These are phyloP conservation scores for Huntiella bhutanensis DNA, from an alignment of 2,329 filamentous ascomycete species.

Conservation along the genomic window DNA sequence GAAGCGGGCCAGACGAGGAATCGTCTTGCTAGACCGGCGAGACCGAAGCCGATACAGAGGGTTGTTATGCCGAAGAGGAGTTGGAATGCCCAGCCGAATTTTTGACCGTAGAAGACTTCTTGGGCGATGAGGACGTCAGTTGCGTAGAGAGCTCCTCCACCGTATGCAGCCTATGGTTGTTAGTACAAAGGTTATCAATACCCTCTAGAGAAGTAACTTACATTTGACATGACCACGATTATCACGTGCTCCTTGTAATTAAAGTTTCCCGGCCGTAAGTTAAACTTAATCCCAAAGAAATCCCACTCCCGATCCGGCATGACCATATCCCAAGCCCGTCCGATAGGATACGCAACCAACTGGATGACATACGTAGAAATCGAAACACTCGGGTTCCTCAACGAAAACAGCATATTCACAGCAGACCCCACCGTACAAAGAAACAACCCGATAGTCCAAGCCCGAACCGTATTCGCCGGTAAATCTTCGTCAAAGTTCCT, in stretches of 20 bases:
- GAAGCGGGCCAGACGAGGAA: slow-evolving; percentile 42
- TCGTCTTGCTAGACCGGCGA: slow-evolving; percentile 38
- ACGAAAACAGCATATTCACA: slow-evolving; percentile 41
- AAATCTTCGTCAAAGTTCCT: slow-evolving; percentile 45
- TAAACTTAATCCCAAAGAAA: slow-evolving; percentile 33
- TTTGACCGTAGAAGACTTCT: slow-evolving; percentile 30
- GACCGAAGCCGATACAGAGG: slow-evolving; percentile 43
- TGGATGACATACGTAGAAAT: slow-evolving; percentile 45
- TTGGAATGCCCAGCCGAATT: slow-evolving; percentile 39
- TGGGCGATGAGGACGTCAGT: slow-evolving; percentile 27
- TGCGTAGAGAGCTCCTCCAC: slow-evolving; percentile 37
- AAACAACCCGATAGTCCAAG: slow-evolving; percentile 42
- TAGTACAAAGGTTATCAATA: neutral
- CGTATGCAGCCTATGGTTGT: slow-evolving; percentile 31
- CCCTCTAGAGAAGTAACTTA: slow-evolving; percentile 18
- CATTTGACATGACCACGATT: slow-evolving; percentile 46
- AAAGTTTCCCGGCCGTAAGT: slow-evolving; percentile 37
- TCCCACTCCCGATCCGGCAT: slow-evolving; percentile 34
- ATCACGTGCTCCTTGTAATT: slow-evolving; percentile 44
- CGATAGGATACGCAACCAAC: slow-evolving; percentile 41
- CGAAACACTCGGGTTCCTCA: slow-evolving; percentile 37
- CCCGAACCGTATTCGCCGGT: slow-evolving; percentile 44
- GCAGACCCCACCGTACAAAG: slow-evolving; percentile 43
- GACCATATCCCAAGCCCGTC: slow-evolving; percentile 33
- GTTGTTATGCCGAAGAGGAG: slow-evolving; percentile 40